These are phyloP conservation scores for Harrya chromipes DNA, from an alignment of 768 basidiomycete species.

Conservation along the genomic window DNA sequence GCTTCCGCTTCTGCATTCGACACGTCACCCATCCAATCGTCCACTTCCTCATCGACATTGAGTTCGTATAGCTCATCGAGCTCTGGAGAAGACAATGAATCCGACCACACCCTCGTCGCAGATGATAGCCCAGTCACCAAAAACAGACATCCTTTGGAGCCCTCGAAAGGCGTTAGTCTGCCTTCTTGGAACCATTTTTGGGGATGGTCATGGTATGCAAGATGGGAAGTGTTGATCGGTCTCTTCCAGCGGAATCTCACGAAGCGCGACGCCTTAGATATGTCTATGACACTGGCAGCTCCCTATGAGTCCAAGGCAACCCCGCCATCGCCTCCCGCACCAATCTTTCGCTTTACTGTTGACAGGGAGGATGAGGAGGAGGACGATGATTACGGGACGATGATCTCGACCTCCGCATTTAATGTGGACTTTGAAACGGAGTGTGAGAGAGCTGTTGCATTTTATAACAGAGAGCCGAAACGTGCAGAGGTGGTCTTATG, in stretches of 20 bases:
- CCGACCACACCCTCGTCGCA: slow-evolving; percentile 57
- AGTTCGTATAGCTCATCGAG: slow-evolving; percentile 18
- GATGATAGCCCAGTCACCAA: slow-evolving; percentile 32
- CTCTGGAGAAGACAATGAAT: slow-evolving; percentile 36
- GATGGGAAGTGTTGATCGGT: slow-evolving; percentile 51
- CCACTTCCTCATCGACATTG: slow-evolving; percentile 19
- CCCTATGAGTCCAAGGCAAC: not conserved
- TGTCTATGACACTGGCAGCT: not conserved
- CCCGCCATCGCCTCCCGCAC: slow-evolving; percentile 1
- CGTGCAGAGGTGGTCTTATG: not conserved
- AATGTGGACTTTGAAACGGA: slow-evolving; percentile 22
- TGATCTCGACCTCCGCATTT: slow-evolving; percentile 17
- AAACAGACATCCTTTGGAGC: not conserved
- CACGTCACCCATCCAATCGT: slow-evolving; percentile 5
- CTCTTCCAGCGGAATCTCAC: slow-evolving; percentile 35
- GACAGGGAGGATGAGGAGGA: slow-evolving; percentile 21
- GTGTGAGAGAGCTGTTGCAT: slow-evolving; percentile 25
- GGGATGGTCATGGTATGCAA: slow-evolving; percentile 51
- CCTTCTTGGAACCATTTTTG: slow-evolving; percentile 13
- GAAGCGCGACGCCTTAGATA: slow-evolving; percentile 4
- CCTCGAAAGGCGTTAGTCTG: not conserved
- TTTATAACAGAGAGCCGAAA: slow-evolving; percentile 18
- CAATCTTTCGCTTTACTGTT: slow-evolving; percentile 20
- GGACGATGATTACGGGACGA: slow-evolving; percentile 28
- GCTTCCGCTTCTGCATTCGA: slow-evolving; percentile 6